Percentiles rank a stretch among this genome's conserved stretches.
Conservation (phyloP, 805 yeast genomes). For the Barnettozyma wickerhamii region DNA sequence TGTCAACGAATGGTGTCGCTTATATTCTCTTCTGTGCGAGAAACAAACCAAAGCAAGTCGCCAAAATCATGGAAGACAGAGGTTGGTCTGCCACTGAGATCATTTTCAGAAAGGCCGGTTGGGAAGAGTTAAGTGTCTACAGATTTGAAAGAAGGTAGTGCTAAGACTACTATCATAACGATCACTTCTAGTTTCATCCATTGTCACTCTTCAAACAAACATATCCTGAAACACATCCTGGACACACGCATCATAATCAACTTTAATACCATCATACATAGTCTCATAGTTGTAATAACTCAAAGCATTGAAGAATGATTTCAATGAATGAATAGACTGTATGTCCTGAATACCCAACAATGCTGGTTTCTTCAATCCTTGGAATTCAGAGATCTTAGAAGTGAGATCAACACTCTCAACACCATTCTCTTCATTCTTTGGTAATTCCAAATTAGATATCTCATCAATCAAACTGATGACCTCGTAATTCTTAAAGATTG, state of each 20-base stretch:
- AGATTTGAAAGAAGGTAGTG: constrained; percentile 37
- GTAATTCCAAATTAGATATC: constrained; percentile 11
- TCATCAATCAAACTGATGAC: constrained; percentile 24
- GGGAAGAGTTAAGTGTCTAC: constrained; percentile 86
- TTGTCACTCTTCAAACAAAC: constrained; percentile 25
- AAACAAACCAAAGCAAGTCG: constrained; percentile 69
- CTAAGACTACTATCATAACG: too few relatives aligned
- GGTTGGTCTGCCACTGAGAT: constrained; percentile 56
- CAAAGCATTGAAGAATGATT: constrained; percentile 61
- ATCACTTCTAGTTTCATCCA: too few relatives aligned
- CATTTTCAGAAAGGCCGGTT: constrained; percentile 79
- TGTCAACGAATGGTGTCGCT: constrained; percentile 68
- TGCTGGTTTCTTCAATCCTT: constrained; percentile 29
- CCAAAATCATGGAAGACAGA: constrained; percentile 36
- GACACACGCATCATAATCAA: constrained; percentile 44
- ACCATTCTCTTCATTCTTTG: constrained; percentile 13
- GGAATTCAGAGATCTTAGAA: constrained; percentile 15
- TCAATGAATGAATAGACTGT: constrained; percentile 41
- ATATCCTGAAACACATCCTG: constrained; percentile 59
- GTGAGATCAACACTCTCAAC: constrained; percentile 15
- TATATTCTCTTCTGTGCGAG: constrained; percentile 90
- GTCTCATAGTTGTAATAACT: constrained; percentile 64
- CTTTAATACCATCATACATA: constrained; percentile 45
- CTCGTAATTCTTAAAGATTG: constrained; percentile 39
- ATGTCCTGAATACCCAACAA: constrained; percentile 38